phyloP scores from a whole-genome alignment of 352 stramenopile genomes.

The Phytophthora multivora region DNA sequence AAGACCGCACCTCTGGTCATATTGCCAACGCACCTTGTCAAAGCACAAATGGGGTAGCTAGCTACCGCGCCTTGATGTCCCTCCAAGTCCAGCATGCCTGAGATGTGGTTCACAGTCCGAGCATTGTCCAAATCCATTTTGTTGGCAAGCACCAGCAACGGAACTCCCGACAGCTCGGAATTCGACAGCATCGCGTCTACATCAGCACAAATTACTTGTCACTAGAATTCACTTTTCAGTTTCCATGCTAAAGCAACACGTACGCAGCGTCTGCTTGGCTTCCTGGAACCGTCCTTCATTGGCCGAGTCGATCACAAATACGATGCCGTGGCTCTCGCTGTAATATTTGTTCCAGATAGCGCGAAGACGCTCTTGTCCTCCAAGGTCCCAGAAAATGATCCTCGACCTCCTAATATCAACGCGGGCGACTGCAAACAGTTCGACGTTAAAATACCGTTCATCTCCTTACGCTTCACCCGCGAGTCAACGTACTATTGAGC shows the following conservation, averaged over 20 bases:
- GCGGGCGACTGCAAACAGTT: constrained; percentile 53
- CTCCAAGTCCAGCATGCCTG: constrained; percentile 49
- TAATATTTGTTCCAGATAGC: constrained; percentile 96
- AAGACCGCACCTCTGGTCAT: neutral
- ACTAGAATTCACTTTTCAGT: neutral
- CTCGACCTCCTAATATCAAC: constrained; percentile 85
- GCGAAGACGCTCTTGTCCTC: constrained; percentile 88
- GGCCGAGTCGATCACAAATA: constrained; percentile 92
- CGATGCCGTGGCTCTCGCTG: constrained; percentile 90
- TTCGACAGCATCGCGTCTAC: constrained; percentile 82
- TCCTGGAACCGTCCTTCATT: constrained; percentile 89
- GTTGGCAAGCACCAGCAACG: constrained; percentile 90
- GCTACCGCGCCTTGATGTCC: constrained; percentile 42
- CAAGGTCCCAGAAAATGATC: constrained; percentile 94
- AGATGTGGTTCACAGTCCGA: constrained; percentile 44
- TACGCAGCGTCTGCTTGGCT: constrained; percentile 85
- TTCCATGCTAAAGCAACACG: constrained; percentile 5
- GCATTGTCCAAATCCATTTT: constrained; percentile 89
- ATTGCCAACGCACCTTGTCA: constrained; percentile 44
- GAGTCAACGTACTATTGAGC: constrained; percentile 75
- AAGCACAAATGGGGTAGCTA: constrained; percentile 60
- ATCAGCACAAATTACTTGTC: constrained; percentile 3
- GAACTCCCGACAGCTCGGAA: constrained; percentile 78
- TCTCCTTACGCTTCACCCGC: neutral
- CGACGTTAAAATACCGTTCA: neutral